These are phyloP conservation scores for Picochlorum sp. DNA, from an alignment of 139 green algal species.

Conservation along the genomic window DNA sequence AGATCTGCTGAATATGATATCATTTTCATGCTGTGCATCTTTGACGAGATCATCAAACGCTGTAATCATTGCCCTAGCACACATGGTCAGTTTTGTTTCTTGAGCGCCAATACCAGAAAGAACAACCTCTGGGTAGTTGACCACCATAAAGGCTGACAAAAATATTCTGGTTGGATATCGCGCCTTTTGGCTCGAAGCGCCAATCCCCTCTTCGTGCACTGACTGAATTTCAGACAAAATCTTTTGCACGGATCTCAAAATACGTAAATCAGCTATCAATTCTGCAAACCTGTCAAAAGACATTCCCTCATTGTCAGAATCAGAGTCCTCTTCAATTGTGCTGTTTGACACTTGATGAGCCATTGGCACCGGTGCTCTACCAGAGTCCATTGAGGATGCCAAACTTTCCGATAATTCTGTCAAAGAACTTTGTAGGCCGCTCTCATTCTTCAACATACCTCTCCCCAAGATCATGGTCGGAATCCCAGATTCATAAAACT, in stretches of 20 bases:
- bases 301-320: background rate
- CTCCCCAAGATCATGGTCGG: background rate
- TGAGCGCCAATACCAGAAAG: conserved; percentile 37
- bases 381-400: background rate
- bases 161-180: conserved; percentile 80
- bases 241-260: conserved; percentile 37
- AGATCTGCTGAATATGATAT: background rate
- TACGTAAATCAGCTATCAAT: conserved; percentile 40
- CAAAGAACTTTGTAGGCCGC: background rate
- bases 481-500: conserved; percentile 2
- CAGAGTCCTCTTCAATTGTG: background rate
- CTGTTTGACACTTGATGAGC: background rate
- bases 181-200: background rate
- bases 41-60: conserved; percentile 62
- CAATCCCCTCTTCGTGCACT: conserved; percentile 7
- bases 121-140: conserved; percentile 53
- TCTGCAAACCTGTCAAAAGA: conserved; percentile 62
- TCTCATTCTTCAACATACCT: too few species aligned
- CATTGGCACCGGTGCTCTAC: background rate
- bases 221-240: conserved; percentile 57
- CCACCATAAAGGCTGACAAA: conserved; percentile 82
- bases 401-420: background rate
- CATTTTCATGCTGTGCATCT: background rate
- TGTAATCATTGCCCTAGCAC: conserved; percentile 43
- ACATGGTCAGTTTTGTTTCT: conserved; percentile 43